A percentile compares a stretch with the other conserved stretches of the same genome.
Evolutionary conservation across 495 filamentous ascomycete genomes (phyloP).

Genomic region (Xylaria castorea): DNA sequence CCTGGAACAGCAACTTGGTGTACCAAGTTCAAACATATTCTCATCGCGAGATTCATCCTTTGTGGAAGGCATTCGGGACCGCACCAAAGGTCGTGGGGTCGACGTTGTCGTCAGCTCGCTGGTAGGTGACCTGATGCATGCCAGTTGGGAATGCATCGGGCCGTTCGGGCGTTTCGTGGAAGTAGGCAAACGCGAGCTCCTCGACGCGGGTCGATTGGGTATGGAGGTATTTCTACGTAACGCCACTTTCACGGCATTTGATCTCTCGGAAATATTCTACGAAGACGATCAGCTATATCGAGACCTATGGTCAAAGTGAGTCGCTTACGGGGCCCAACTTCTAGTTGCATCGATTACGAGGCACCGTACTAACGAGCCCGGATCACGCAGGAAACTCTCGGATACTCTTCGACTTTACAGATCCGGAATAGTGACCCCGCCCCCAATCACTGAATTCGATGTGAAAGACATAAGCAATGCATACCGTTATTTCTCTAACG

Average conservation of each 20-base stretch:
- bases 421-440: slow-evolving; percentile 11
- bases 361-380: not conserved
- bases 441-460: slow-evolving; percentile 24
- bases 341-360: not conserved
- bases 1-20: slow-evolving; percentile 48
- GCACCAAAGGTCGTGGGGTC: slow-evolving; percentile 55
- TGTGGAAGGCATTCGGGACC: slow-evolving; percentile 45
- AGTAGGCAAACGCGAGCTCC: slow-evolving; percentile 51
- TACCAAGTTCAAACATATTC: slow-evolving; percentile 58
- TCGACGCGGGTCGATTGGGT: slow-evolving; percentile 36
- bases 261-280: slow-evolving; percentile 33
- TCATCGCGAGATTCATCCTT: slow-evolving; percentile 46
- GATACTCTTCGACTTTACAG: not conserved
- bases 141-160: slow-evolving; percentile 53
- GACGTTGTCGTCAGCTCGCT: slow-evolving; percentile 64
- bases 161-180: slow-evolving; percentile 61
- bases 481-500: slow-evolving; percentile 29
- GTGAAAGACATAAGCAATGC: slow-evolving; percentile 27
- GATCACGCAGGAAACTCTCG: not conserved
- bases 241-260: slow-evolving; percentile 28
- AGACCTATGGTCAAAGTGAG: not conserved
- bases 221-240: slow-evolving; percentile 44
- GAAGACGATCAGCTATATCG: slow-evolving; percentile 17
- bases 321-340: not conserved
- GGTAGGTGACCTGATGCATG: slow-evolving; percentile 56